Conservation (phyloP, 2,329 filamentous ascomycete species). For the Pseudocercospora fijiensis region DNA sequence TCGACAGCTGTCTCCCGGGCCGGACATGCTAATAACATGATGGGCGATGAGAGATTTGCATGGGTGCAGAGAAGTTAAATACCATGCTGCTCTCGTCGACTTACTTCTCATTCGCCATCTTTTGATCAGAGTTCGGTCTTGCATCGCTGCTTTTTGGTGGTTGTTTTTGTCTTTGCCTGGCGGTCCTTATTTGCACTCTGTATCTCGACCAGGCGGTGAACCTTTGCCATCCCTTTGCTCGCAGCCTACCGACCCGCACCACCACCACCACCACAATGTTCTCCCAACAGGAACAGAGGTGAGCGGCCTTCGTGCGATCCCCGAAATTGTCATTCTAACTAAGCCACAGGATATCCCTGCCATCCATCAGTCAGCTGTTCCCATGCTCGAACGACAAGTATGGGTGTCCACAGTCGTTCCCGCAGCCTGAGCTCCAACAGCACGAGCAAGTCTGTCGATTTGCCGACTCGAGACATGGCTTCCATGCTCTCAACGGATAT, state of each 20-base stretch:
- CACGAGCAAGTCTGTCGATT: not conserved
- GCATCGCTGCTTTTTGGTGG: slow-evolving; percentile 18
- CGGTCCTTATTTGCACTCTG: slow-evolving; percentile 4
- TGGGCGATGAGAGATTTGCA: slow-evolving; percentile 12
- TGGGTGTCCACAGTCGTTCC: not conserved
- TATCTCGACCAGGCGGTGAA: slow-evolving; percentile 2
- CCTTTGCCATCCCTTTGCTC: slow-evolving; percentile 3
- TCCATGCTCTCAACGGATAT: not conserved
- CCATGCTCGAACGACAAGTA: not conserved
- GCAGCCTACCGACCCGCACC: not conserved
- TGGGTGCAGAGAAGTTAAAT: slow-evolving; percentile 24
- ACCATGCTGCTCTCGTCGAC: slow-evolving; percentile 12
- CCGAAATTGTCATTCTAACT: not conserved
- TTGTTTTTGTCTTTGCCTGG: slow-evolving; percentile 13
- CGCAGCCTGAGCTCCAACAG: not conserved
- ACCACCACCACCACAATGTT: not conserved
- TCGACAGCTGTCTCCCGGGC: slow-evolving; percentile 22
- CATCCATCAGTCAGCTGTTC: not conserved
- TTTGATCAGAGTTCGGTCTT: slow-evolving; percentile 19
- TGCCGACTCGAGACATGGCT: not conserved
- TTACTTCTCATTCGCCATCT: slow-evolving; percentile 16
- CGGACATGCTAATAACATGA: slow-evolving; percentile 15
- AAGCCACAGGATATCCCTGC: not conserved
- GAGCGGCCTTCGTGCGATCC: not conserved
- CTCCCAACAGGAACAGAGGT: not conserved